Evolutionary conservation across 2,329 filamentous ascomycete species (phyloP).

Genomic region (Nothomitra cinnamomea): DNA sequence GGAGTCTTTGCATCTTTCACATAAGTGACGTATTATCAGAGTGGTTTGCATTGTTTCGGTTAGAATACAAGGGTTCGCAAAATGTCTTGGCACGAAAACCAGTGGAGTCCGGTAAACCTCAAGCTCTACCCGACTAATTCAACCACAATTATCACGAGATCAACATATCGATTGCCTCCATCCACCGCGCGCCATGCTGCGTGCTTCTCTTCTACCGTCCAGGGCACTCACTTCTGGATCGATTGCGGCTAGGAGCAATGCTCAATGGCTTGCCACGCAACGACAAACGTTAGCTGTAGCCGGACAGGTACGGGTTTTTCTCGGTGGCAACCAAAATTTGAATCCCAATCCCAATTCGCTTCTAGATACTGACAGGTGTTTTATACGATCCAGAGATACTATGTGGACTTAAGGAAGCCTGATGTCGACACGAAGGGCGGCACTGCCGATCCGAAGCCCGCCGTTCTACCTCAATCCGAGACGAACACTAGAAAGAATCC

Average conservation of each 20-base stretch:
- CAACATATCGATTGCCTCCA: neutral
- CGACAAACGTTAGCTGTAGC: conserved; percentile 7
- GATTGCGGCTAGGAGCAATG: conserved; percentile 20
- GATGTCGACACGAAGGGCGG: conserved; percentile 23
- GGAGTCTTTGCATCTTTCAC: neutral
- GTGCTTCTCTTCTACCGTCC: conserved; percentile 32
- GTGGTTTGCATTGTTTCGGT: no score
- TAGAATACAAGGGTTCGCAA: no score
- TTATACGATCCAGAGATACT: conserved; percentile 26
- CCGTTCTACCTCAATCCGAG: conserved; percentile 34
- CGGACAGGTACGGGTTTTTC: conserved; percentile 16
- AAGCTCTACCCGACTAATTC: neutral
- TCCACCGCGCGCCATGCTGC: conserved; percentile 35
- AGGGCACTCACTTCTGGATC: conserved; percentile 25
- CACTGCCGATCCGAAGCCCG: conserved; percentile 30
- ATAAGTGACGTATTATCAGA: no score
- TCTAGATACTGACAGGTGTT: neutral
- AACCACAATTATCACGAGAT: neutral
- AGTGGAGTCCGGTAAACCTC: neutral
- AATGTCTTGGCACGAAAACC: conserved; percentile 1
- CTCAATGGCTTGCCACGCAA: conserved; percentile 26
- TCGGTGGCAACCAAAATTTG: neutral
- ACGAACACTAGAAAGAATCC: conserved; percentile 11
- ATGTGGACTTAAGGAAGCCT: conserved; percentile 29
- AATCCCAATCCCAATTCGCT: neutral